Evolutionary conservation across 176 grass and related monocot genomes (phyloP).

Genomic region (Rhynchospora pubera): DNA sequence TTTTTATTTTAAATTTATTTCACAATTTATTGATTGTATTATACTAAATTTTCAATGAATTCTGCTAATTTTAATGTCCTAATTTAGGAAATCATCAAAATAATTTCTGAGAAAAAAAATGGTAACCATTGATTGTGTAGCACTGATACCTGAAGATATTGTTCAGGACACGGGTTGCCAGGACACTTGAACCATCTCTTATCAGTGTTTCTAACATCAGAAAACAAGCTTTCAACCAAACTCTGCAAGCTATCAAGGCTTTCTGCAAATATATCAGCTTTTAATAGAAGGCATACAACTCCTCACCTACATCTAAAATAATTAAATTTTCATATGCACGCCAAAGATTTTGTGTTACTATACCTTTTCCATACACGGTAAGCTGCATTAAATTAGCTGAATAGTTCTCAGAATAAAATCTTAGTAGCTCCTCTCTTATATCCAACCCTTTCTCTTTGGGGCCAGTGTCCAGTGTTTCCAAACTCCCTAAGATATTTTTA

Average conservation of each 20-base stretch:
- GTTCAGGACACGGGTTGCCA: constrained; percentile 51
- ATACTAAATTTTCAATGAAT: too few relatives aligned
- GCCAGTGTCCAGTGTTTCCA: constrained; percentile 79
- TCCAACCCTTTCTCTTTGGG: constrained; percentile 74
- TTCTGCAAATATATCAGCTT: constrained; percentile 33
- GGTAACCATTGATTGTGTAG: too few relatives aligned
- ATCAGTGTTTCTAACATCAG: constrained; percentile 45
- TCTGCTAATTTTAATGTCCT: too few relatives aligned
- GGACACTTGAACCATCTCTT: constrained; percentile 46
- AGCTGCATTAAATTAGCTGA: constrained; percentile 96
- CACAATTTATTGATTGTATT: too few relatives aligned
- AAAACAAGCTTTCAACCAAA: constrained; percentile 60
- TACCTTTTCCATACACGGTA: constrained; percentile 92
- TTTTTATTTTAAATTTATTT: too few relatives aligned
- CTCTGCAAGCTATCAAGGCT: constrained; percentile 71
- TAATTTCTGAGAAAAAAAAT: too few relatives aligned
- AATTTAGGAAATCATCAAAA: too few relatives aligned
- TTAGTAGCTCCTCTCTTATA: constrained; percentile 74
- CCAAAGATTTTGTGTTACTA: background rate
- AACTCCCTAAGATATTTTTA: constrained; percentile 51
- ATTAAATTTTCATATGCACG: background rate
- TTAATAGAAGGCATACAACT: background rate
- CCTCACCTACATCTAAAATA: background rate
- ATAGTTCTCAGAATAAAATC: constrained; percentile 79
- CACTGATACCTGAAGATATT: constrained; percentile 73